These are phyloP conservation scores for Henningerozyma blattae DNA, from an alignment of 805 yeast species.

Conservation along the genomic window DNA sequence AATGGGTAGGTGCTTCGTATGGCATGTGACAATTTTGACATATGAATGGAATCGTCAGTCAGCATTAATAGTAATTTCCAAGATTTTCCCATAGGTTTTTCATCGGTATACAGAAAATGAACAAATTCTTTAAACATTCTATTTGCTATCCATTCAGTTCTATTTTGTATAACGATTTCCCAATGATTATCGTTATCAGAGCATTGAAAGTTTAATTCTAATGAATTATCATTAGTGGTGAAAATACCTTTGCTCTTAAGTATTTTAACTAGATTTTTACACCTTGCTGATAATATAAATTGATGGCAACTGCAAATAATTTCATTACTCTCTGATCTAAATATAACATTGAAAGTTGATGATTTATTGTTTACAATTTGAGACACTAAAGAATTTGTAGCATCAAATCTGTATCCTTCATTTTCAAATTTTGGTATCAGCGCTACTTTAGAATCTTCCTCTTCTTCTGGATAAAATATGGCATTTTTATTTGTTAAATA, in stretches of 20 bases:
- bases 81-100: slow-evolving; percentile 6
- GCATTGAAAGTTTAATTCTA: slow-evolving; percentile 1
- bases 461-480: not conserved
- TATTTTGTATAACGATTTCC: slow-evolving; percentile 2
- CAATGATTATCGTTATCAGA: not conserved
- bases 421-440: too few species aligned
- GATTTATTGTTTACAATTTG: not conserved
- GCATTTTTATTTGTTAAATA: not conserved
- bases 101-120: slow-evolving; percentile 18
- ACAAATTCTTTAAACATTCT: slow-evolving; percentile 5
- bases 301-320: slow-evolving; percentile 15
- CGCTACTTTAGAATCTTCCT: not conserved
- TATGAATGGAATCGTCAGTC: slow-evolving; percentile 13
- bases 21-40: slow-evolving; percentile 6
- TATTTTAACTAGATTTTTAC: slow-evolving; percentile 4
- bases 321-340: slow-evolving; percentile 5
- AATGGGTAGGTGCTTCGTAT: slow-evolving; percentile 1
- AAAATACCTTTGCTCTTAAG: slow-evolving; percentile 2
- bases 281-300: slow-evolving; percentile 10
- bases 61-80: slow-evolving; percentile 7
- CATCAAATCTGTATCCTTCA: not conserved
- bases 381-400: not conserved
- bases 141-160: not conserved
- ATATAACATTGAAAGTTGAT: slow-evolving; percentile 7
- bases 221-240: slow-evolving; percentile 2